Evolutionary conservation across 495 filamentous ascomycete species (phyloP).

Genomic region (Aspergillus sclerotiicarbonarius): DNA sequence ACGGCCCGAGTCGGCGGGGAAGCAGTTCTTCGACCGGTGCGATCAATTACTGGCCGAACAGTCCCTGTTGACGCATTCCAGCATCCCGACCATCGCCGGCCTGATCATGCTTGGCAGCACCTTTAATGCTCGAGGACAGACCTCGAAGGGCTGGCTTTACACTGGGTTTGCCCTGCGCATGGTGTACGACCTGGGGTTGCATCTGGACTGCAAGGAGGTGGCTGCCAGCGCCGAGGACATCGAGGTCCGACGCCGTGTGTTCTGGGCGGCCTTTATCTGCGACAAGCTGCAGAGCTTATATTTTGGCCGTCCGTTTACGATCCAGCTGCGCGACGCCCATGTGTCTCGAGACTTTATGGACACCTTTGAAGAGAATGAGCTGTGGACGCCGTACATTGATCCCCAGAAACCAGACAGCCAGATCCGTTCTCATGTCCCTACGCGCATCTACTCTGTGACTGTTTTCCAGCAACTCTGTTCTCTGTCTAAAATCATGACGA

Average conservation of each 20-base stretch:
- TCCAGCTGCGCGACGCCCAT: slow-evolving; percentile 17
- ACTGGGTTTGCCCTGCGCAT: slow-evolving; percentile 32
- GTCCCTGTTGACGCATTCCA: slow-evolving; percentile 16
- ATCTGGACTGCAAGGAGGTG: slow-evolving; percentile 20
- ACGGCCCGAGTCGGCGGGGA: slow-evolving; percentile 26
- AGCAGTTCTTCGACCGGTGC: slow-evolving; percentile 27
- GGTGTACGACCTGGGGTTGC: slow-evolving; percentile 39
- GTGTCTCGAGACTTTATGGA: slow-evolving; percentile 24
- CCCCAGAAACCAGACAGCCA: neutral
- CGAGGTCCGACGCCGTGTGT: slow-evolving; percentile 36
- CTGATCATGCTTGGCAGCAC: slow-evolving; percentile 25
- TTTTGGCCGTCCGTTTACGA: slow-evolving; percentile 24
- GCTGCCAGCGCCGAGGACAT: slow-evolving; percentile 27
- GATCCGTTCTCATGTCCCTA: neutral
- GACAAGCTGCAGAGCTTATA: slow-evolving; percentile 40
- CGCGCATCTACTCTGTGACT: slow-evolving; percentile 21
- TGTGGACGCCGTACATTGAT: slow-evolving; percentile 8
- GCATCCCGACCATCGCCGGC: slow-evolving; percentile 26
- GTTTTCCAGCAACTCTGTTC: slow-evolving; percentile 22
- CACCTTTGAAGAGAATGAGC: slow-evolving; percentile 28
- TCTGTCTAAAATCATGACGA: slow-evolving; percentile 26
- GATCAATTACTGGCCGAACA: slow-evolving; percentile 21
- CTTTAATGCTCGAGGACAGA: slow-evolving; percentile 23
- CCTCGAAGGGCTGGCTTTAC: slow-evolving; percentile 34
- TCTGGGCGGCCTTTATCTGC: slow-evolving; percentile 39